Evolutionary conservation across 306 rosid genomes (phyloP), one percentile per base, ranked within the genome.

Genomic region (Ormosia semicastrata): DNA sequence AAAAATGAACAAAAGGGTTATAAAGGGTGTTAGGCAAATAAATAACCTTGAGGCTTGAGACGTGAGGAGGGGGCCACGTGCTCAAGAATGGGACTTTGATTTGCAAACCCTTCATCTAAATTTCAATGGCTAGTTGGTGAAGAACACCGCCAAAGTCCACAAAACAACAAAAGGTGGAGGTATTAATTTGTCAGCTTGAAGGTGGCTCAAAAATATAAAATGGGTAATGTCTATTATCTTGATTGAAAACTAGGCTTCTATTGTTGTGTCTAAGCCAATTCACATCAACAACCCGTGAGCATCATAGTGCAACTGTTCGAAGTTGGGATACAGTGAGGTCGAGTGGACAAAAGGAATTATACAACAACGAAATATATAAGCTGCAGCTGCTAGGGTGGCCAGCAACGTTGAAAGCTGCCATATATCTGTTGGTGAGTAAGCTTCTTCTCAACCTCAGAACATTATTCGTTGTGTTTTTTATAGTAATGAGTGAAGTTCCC

Each of bases 101-200:
- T 59, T 75, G 79, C 84, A 81, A 75, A 78, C 63, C 75, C 68
- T 75, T 33, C 62, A 73, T 53, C 34, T 73, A 79, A 89, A 84
- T 73, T 90, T 92, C 97, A 92, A 90, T 64, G 81, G 73, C 89
- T 83, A 86, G 97, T 91, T 91, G 98, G 94, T 91, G 89, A 90
- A 85, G 90, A 79, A 86, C 73, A 71, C 29, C 89, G 36, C 71
- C 69, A 91, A 91, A 94, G 97, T 92, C 97, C 90, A 62, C 90
- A 90, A 89, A 84, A 86, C 85, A 84, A 88, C 89, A 87, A 87
- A 80, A 71, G 71, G 82, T 85, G 68, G 78, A 43, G 39, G 62
- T 63, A 85, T 85, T 75, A 80, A 87, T 88, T 82, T 88, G 82
- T 86, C 95, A 88, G 84, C 89, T 74, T 75, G 83, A 80, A 85